Conservation (phyloP, 192 early-diverging fungal species). For the Funneliformis geosporum region DNA sequence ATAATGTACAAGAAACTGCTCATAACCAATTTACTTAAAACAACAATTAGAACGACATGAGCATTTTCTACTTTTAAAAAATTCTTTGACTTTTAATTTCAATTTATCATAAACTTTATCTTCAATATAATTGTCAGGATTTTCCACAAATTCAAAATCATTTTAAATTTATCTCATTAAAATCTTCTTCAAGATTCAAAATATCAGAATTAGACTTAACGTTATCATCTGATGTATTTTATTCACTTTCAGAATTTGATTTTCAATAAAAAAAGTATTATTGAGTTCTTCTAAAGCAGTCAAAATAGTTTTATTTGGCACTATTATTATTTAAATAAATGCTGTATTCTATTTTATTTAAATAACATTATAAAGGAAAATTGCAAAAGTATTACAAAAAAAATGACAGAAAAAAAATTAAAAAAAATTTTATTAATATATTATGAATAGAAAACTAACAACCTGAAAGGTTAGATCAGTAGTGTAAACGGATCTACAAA, state of each 20-base stretch:
- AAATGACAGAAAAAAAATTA: no score
- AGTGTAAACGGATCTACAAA: no score
- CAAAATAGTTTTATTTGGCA: not conserved
- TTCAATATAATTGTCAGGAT: not conserved
- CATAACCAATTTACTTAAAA: not conserved
- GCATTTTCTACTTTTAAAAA: not conserved
- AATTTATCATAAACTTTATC: not conserved
- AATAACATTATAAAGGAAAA: no score
- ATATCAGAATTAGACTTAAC: not conserved
- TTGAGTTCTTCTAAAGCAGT: not conserved
- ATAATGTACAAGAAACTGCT: not conserved
- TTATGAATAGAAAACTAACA: no score
- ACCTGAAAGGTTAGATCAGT: no score
- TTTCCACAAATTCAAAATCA: not conserved
- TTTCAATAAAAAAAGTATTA: not conserved
- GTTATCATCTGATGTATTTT: not conserved
- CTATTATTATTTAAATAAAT: not conserved
- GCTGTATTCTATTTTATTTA: not conserved
- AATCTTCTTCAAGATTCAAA: not conserved
- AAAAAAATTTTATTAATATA: no score
- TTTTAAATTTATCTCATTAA: not conserved
- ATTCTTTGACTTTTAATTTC: not conserved
- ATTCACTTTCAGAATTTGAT: not conserved
- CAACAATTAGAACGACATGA: not conserved
- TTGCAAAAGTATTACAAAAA: no score